A percentile compares a stretch with the other conserved stretches of the same genome.
Evolutionary conservation across 1,139 yeast genomes (phyloP).

Genomic region (Sugiyamaella paludigena): DNA sequence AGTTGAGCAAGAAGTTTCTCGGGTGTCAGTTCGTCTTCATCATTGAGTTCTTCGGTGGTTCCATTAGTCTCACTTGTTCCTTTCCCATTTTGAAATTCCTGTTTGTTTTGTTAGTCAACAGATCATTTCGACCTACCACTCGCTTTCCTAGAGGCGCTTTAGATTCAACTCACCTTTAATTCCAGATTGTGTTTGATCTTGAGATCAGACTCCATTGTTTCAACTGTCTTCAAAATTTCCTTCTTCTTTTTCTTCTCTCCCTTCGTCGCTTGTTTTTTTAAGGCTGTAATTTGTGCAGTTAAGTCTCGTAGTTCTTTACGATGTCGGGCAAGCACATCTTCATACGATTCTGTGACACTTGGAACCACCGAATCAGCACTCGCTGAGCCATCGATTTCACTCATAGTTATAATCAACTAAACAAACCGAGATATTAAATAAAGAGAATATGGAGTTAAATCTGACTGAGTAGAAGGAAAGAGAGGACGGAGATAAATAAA

Average conservation of each 20-base stretch:
- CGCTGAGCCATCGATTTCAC: too few species aligned
- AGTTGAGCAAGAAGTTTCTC: slow-evolving; percentile 61
- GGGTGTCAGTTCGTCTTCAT: slow-evolving; percentile 50
- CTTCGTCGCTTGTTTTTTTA: slow-evolving; percentile 82
- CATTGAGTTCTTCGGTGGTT: slow-evolving; percentile 18
- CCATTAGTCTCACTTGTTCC: background rate
- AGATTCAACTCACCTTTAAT: slow-evolving; percentile 12
- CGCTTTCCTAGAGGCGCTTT: too few species aligned
- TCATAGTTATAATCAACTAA: too few species aligned
- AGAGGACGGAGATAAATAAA: too few species aligned
- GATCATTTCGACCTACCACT: too few species aligned
- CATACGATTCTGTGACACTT: slow-evolving; percentile 41
- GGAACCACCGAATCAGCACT: too few species aligned
- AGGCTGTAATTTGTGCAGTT: slow-evolving; percentile 61
- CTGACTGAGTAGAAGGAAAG: too few species aligned
- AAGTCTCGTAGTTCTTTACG: slow-evolving; percentile 67
- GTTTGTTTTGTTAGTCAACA: background rate
- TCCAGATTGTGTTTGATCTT: slow-evolving; percentile 47
- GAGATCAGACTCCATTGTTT: slow-evolving; percentile 55
- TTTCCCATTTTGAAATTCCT: slow-evolving; percentile 1
- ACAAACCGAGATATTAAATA: too few species aligned
- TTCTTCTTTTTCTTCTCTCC: slow-evolving; percentile 63
- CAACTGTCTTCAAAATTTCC: slow-evolving; percentile 53
- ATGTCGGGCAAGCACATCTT: slow-evolving; percentile 60
- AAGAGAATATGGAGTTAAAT: too few species aligned